These are phyloP conservation scores for Melampsora larici-populina DNA, from an alignment of 1,284 basidiomycete species.

Conservation along the genomic window DNA sequence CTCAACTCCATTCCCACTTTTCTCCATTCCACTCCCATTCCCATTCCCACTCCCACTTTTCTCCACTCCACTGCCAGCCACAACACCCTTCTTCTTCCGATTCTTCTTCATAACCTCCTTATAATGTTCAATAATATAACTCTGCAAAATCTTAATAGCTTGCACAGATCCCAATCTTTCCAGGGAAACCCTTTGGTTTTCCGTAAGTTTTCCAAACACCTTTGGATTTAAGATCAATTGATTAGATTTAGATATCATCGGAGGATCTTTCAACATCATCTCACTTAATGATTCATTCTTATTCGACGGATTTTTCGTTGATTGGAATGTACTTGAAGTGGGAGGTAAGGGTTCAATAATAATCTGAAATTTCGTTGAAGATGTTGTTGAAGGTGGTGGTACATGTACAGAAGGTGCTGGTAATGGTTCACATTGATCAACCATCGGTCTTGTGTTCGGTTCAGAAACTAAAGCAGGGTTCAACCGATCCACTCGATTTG, in stretches of 20 bases:
- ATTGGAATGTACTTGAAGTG: neutral
- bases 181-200: neutral
- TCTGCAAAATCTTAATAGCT: constrained; percentile 38
- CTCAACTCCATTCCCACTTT: no score
- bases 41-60: neutral
- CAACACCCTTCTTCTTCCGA: neutral
- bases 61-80: neutral
- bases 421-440: neutral
- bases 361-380: neutral
- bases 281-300: constrained; percentile 10
- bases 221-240: constrained; percentile 15
- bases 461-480: neutral
- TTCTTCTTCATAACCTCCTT: constrained; percentile 21
- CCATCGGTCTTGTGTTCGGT: neutral
- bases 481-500: neutral
- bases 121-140: constrained; percentile 31
- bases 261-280: constrained; percentile 21
- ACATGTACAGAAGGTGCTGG: neutral
- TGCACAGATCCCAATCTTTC: constrained; percentile 22
- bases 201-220: constrained; percentile 19
- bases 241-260: constrained; percentile 13
- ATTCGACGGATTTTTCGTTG: neutral
- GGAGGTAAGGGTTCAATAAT: neutral
- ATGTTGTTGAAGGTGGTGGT: neutral
- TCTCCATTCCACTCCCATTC: neutral